Percentiles rank a stretch among this genome's conserved stretches.
Evolutionary conservation across 1,284 basidiomycete genomes (phyloP).

Genomic region (Uromyces viciae-fabae): DNA sequence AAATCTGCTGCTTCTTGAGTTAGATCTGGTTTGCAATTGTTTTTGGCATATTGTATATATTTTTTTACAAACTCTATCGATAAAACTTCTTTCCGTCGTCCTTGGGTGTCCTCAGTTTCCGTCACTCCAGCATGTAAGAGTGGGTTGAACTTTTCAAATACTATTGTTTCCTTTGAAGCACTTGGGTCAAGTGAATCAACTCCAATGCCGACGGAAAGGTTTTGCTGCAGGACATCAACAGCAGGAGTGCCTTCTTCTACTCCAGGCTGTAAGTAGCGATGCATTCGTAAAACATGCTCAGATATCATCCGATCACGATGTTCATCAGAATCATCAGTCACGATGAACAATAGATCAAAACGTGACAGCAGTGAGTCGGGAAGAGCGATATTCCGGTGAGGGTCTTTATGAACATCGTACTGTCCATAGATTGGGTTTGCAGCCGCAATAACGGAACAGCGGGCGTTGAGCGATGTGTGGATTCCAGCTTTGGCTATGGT

Average conservation of each 20-base stretch:
- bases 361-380: conserved; percentile 97
- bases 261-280: conserved; percentile 91
- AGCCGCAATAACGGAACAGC: conserved; percentile 95
- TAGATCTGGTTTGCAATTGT: conserved; percentile 73
- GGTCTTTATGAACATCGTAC: conserved; percentile 99
- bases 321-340: conserved; percentile 97
- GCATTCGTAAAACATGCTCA: conserved; percentile 96
- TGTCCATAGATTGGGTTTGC: conserved; percentile 99
- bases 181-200: conserved; percentile 56
- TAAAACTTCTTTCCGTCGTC: conserved; percentile 71
- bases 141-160: conserved; percentile 95
- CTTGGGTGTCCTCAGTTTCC: conserved; percentile 61
- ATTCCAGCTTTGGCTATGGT: conserved; percentile 99
- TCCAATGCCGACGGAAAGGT: conserved; percentile 74
- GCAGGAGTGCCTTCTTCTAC: conserved; percentile 84
- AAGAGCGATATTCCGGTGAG: conserved; percentile 95
- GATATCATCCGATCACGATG: conserved; percentile 88
- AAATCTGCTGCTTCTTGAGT: conserved; percentile 91
- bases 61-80: conserved; percentile 95
- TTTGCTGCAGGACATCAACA: conserved; percentile 80
- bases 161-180: conserved; percentile 66
- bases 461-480: conserved; percentile 93
- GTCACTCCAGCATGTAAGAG: conserved; percentile 81
- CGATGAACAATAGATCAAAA: conserved; percentile 97
- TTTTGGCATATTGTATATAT: conserved; percentile 97